Conservation (phyloP, 2,329 filamentous ascomycete species). For the Diaporthe amygdali region DNA sequence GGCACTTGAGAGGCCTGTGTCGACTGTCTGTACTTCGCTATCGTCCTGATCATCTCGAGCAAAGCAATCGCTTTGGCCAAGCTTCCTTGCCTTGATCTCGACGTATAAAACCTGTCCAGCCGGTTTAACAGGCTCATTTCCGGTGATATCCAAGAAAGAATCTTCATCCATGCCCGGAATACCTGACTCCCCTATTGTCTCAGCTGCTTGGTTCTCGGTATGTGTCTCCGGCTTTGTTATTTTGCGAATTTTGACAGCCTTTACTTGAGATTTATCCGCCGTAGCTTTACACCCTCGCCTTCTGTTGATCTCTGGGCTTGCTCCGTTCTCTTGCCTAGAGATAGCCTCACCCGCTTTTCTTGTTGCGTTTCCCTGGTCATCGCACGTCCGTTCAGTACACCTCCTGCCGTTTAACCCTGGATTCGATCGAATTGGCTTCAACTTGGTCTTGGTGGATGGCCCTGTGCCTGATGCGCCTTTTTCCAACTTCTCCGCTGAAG, state of each 20-base stretch:
- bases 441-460: neutral
- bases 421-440: neutral
- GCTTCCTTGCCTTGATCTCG: slow-evolving; percentile 14
- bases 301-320: neutral
- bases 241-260: neutral
- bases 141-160: slow-evolving; percentile 13
- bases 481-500: neutral
- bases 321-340: neutral
- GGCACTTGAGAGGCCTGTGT: neutral
- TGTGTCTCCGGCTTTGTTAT: neutral
- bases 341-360: neutral
- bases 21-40: neutral
- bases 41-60: neutral
- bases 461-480: neutral
- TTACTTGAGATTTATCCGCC: too few relatives aligned
- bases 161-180: slow-evolving; percentile 6
- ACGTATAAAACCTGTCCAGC: slow-evolving; percentile 15
- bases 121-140: neutral
- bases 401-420: neutral
- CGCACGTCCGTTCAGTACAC: neutral
- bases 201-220: neutral
- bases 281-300: neutral
- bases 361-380: neutral
- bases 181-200: neutral
- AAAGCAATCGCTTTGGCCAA: neutral